phyloP scores from a whole-genome alignment of 306 rosid genomes.

The Cicer judaicum region DNA sequence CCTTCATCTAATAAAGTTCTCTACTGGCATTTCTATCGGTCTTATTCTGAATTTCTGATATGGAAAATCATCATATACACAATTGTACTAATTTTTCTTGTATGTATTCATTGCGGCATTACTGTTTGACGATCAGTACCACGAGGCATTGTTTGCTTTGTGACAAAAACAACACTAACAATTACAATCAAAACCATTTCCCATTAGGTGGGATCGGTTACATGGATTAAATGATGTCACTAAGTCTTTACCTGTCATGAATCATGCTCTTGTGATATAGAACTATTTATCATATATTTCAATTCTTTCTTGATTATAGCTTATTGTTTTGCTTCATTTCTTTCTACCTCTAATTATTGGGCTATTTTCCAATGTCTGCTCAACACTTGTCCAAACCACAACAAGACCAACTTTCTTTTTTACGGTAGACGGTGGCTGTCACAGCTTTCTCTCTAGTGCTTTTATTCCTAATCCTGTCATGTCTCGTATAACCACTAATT shows the following conservation, averaged over 20 bases:
- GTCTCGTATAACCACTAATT: background rate
- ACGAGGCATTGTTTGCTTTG: background rate
- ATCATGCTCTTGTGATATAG: background rate
- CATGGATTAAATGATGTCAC: background rate
- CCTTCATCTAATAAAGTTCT: background rate
- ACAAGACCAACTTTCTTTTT: background rate
- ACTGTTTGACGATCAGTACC: background rate
- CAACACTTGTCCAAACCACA: background rate
- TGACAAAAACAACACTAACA: background rate
- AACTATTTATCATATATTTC: background rate
- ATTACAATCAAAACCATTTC: background rate
- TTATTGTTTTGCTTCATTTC: background rate
- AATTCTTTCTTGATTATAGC: background rate
- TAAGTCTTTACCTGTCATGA: background rate
- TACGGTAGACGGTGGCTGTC: too few relatives aligned
- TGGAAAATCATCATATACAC: background rate
- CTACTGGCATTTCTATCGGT: background rate
- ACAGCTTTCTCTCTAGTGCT: background rate
- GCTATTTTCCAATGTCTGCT: background rate
- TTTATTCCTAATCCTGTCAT: background rate
- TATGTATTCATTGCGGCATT: background rate
- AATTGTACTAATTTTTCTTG: background rate
- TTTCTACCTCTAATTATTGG: background rate
- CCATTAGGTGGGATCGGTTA: background rate
- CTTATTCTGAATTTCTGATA: background rate